These are phyloP conservation scores for Elsinoe australis DNA, from an alignment of 2,329 filamentous ascomycete species.

Conservation along the genomic window DNA sequence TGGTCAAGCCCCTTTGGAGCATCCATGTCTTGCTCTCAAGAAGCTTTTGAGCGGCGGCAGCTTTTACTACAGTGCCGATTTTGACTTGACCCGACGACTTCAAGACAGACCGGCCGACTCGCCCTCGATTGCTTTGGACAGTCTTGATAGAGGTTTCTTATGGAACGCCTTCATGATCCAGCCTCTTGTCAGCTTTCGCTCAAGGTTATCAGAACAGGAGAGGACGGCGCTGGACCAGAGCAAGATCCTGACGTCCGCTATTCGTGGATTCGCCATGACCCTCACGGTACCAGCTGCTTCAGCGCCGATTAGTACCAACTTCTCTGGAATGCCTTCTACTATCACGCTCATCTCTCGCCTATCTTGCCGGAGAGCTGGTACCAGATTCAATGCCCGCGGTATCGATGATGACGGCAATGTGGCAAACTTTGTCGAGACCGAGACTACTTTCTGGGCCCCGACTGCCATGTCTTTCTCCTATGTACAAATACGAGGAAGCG, in stretches of 20 bases:
- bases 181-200: constrained; percentile 82
- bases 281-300: constrained; percentile 72
- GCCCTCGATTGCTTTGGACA: constrained; percentile 80
- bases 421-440: constrained; percentile 97
- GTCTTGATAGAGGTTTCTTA: constrained; percentile 82
- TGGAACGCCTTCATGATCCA: constrained; percentile 99
- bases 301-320: constrained; percentile 59
- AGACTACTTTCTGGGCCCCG: constrained; percentile 83
- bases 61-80: constrained; percentile 98
- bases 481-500: constrained; percentile 82
- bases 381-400: constrained; percentile 91
- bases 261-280: constrained; percentile 83
- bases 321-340: constrained; percentile 68
- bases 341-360: constrained; percentile 86
- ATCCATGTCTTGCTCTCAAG: constrained; percentile 83
- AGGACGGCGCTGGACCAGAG: constrained; percentile 75
- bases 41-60: constrained; percentile 88
- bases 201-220: constrained; percentile 66
- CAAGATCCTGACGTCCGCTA: constrained; percentile 83
- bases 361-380: constrained; percentile 85
- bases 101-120: constrained; percentile 58
- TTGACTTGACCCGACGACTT: constrained; percentile 86
- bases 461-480: constrained; percentile 79
- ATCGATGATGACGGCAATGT: constrained; percentile 98
- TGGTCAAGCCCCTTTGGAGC: constrained; percentile 58